A percentile compares a stretch with the other conserved stretches of the same genome.
These are phyloP conservation scores for Geotrichum fermentans DNA, from an alignment of 1,139 yeast species.

Conservation along the genomic window DNA sequence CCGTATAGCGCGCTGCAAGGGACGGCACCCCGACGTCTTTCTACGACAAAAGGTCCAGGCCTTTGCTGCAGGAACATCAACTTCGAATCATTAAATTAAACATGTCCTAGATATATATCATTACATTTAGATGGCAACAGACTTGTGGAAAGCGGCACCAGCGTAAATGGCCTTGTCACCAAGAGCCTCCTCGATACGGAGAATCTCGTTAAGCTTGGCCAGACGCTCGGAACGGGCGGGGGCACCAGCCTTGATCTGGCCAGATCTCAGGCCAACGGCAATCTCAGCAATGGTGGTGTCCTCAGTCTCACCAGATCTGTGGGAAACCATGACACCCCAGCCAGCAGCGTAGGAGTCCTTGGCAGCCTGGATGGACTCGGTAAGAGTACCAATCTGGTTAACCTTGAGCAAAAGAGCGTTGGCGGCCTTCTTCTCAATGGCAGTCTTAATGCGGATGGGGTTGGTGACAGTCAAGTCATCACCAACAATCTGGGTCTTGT, in stretches of 20 bases:
- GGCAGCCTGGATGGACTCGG: constrained; percentile 92
- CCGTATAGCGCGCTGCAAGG: no score
- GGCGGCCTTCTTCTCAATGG: constrained; percentile 92
- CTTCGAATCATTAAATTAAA: background rate
- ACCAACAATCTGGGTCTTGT: constrained; percentile 80
- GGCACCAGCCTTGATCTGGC: constrained; percentile 99
- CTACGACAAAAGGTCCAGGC: no score
- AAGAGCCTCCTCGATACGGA: constrained; percentile 95
- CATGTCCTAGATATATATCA: background rate
- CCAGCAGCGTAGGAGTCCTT: constrained; percentile 83
- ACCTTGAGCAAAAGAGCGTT: constrained; percentile 91
- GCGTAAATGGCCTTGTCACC: constrained; percentile 94
- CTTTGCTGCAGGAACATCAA: no score
- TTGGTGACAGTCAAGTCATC: constrained; percentile 97
- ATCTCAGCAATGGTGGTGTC: constrained; percentile 96
- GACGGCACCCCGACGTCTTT: no score
- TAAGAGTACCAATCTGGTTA: constrained; percentile 79
- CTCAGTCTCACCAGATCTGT: constrained; percentile 98
- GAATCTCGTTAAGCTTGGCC: constrained; percentile 87
- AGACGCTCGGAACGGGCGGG: constrained; percentile 99
- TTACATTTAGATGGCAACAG: constrained; percentile 30
- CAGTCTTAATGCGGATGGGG: constrained; percentile 87
- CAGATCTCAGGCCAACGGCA: constrained; percentile 92
- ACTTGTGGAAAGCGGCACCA: constrained; percentile 73
- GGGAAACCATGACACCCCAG: constrained; percentile 98